Percentiles rank a stretch among this genome's conserved stretches.
phyloP scores from a whole-genome alignment of 2,329 filamentous ascomycete species.

The Zymoseptoria ardabiliae region DNA sequence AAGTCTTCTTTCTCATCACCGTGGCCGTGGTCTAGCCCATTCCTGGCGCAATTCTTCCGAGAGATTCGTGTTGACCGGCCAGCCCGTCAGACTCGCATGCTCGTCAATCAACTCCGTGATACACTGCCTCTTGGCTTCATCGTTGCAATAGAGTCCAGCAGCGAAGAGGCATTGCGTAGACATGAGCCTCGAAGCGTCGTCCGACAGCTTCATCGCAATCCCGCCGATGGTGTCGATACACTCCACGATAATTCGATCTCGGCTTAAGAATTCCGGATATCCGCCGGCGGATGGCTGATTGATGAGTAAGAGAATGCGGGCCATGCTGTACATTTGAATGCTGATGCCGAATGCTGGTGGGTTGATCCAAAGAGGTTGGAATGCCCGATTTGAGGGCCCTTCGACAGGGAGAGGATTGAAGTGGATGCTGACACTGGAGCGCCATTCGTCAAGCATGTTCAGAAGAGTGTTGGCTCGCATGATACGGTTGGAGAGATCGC shows the following conservation, averaged over 20 bases:
- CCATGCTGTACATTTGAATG: conserved; percentile 47
- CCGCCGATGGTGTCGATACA: conserved; percentile 45
- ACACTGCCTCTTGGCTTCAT: conserved; percentile 30
- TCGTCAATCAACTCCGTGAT: conserved; percentile 34
- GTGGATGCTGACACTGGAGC: conserved; percentile 37
- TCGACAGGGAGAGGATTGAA: conserved; percentile 37
- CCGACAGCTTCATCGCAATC: conserved; percentile 40
- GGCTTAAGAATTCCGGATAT: conserved; percentile 41
- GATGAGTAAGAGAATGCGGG: conserved; percentile 46
- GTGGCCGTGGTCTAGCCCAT: conserved; percentile 13
- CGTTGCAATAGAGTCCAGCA: conserved; percentile 38
- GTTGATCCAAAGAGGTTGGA: conserved; percentile 47
- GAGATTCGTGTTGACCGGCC: conserved; percentile 32
- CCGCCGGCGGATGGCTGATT: conserved; percentile 47
- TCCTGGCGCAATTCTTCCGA: conserved; percentile 20
- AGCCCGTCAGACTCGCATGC: conserved; percentile 35
- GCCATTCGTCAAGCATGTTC: conserved; percentile 46
- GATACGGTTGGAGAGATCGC: conserved; percentile 37
- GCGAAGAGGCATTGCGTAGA: conserved; percentile 39
- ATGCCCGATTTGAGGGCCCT: conserved; percentile 37
- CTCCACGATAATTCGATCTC: conserved; percentile 40
- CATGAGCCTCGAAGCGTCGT: conserved; percentile 38
- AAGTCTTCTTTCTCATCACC: no score
- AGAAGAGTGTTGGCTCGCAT: conserved; percentile 36
- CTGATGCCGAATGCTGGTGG: conserved; percentile 41